Percentiles rank a stretch among this genome's conserved stretches.
Conservation (phyloP, 116 monocot species). For the Trichopus zeylanicus region DNA sequence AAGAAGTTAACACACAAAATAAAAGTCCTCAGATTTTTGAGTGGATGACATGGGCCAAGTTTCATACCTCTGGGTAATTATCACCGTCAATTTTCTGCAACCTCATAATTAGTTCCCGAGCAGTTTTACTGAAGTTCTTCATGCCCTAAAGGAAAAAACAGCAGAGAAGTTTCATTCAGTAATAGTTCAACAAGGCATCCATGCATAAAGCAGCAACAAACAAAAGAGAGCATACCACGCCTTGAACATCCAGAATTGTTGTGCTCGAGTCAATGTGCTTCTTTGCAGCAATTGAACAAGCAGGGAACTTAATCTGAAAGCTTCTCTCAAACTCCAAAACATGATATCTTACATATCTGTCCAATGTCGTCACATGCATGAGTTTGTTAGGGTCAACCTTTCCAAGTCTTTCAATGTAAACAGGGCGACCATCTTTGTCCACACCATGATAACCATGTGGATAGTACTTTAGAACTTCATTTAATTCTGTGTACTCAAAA, state of each 20-base stretch:
- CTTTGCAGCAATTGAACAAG: constrained; percentile 59
- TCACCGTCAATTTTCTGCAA: constrained; percentile 62
- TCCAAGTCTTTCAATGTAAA: constrained; percentile 53
- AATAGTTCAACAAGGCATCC: neutral
- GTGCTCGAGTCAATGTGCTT: constrained; percentile 55
- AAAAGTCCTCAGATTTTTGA: neutral
- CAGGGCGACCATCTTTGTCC: constrained; percentile 52
- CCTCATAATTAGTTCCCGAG: constrained; percentile 45
- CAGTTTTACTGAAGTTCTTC: constrained; percentile 58
- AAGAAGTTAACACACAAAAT: neutral
- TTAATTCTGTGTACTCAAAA: constrained; percentile 38
- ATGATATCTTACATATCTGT: constrained; percentile 52
- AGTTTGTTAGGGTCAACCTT: constrained; percentile 47
- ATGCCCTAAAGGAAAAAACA: constrained; percentile 24
- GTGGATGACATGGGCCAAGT: neutral
- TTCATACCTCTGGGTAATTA: constrained; percentile 65
- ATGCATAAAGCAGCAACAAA: neutral
- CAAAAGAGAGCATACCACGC: constrained; percentile 33
- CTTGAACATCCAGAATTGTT: constrained; percentile 64
- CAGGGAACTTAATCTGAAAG: constrained; percentile 41
- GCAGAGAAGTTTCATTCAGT: neutral
- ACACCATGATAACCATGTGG: constrained; percentile 63
- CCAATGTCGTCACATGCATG: constrained; percentile 55
- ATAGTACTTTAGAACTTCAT: constrained; percentile 44
- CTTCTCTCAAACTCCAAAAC: constrained; percentile 52